Percentiles rank a stretch among this genome's conserved stretches.
These are phyloP conservation scores for Emergomyces orientalis DNA, from an alignment of 2,329 filamentous ascomycete species.

Conservation along the genomic window DNA sequence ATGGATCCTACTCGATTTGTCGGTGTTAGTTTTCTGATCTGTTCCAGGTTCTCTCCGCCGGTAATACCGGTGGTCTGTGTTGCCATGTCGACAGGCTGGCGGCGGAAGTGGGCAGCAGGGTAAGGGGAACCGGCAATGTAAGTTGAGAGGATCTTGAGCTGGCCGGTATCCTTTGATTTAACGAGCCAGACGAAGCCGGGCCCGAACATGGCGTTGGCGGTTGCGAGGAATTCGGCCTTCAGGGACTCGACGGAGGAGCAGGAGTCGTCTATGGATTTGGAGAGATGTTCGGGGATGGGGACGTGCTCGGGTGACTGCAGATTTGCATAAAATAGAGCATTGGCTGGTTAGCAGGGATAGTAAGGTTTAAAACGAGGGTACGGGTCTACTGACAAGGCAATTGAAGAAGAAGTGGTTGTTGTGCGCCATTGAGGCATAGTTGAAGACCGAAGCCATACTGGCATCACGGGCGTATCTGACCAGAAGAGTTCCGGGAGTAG, in stretches of 20 bases:
- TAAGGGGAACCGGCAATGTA: conserved; percentile 90
- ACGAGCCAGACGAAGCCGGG: conserved; percentile 97
- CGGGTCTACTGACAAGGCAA: conserved; percentile 31
- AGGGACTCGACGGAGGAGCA: conserved; percentile 82
- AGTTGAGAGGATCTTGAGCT: conserved; percentile 64
- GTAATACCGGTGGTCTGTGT: conserved; percentile 27
- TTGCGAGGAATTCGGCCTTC: conserved; percentile 66
- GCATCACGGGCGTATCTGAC: conserved; percentile 72
- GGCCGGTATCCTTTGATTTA: conserved; percentile 42
- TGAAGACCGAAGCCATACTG: conserved; percentile 70
- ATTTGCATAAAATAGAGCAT: background rate
- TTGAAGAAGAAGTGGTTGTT: conserved; percentile 62
- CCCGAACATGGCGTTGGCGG: conserved; percentile 85
- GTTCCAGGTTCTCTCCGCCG: conserved; percentile 15
- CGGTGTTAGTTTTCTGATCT: conserved; percentile 13
- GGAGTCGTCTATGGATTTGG: conserved; percentile 52
- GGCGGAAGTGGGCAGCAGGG: conserved; percentile 71
- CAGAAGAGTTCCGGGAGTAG: conserved; percentile 57
- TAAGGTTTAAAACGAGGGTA: conserved; percentile 63
- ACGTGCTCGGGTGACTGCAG: conserved; percentile 34
- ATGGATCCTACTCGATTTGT: conserved; percentile 18
- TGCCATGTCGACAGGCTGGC: conserved; percentile 45
- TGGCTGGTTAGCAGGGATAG: conserved; percentile 16
- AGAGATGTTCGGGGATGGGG: conserved; percentile 49
- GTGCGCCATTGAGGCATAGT: conserved; percentile 90